These are phyloP conservation scores for Neurospora sp. DNA, from an alignment of 495 filamentous ascomycete species.

Conservation along the genomic window DNA sequence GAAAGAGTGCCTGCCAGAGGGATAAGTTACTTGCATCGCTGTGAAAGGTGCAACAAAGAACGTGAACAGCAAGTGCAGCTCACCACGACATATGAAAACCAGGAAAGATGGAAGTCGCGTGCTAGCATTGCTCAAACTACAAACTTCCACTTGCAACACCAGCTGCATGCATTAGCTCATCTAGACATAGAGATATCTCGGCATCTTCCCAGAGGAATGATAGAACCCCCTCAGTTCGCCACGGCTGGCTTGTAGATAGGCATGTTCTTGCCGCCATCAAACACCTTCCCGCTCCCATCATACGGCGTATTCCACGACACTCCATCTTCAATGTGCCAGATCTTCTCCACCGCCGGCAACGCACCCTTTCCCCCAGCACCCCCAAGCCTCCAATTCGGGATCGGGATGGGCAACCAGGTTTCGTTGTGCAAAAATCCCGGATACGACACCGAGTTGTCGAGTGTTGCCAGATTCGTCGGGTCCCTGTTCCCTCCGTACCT, in stretches of 20 bases:
- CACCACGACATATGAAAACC: not conserved
- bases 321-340: constrained; percentile 18
- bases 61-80: not conserved
- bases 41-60: not conserved
- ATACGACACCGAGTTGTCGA: constrained; percentile 55
- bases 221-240: not conserved
- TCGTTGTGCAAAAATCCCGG: constrained; percentile 42
- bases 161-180: not conserved
- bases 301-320: constrained; percentile 27
- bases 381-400: constrained; percentile 32
- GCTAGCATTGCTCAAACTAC: not conserved
- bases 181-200: not conserved
- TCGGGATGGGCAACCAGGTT: constrained; percentile 21
- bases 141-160: not conserved
- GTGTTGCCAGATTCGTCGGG: constrained; percentile 43
- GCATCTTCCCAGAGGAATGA: not conserved
- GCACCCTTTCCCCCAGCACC: constrained; percentile 34
- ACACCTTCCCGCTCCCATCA: constrained; percentile 36
- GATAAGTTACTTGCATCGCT: not conserved
- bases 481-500: constrained; percentile 49
- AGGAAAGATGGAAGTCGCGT: not conserved
- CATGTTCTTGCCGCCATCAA: constrained; percentile 26
- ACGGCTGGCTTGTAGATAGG: constrained; percentile 15
- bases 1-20: not conserved
- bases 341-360: constrained; percentile 15